These are phyloP conservation scores for Gossypium gossypioides DNA, from an alignment of 441 rosid species.

Conservation along the genomic window DNA sequence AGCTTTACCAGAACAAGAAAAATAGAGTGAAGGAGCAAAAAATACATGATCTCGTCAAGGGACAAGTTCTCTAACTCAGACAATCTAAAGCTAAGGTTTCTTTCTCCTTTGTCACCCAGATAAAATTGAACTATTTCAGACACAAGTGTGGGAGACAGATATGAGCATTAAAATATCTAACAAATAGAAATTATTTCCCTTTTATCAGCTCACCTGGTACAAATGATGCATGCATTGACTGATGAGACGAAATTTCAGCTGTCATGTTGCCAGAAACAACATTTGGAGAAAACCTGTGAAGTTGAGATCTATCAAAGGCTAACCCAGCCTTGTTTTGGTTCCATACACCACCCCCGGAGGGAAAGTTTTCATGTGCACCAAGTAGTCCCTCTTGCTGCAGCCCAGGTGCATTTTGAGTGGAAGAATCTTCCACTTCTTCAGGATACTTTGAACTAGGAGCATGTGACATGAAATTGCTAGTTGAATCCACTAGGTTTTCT, in stretches of 20 bases:
- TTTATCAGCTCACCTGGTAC: constrained; percentile 30
- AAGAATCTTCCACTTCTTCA: constrained; percentile 36
- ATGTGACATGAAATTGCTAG: constrained; percentile 17
- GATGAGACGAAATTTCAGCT: constrained; percentile 35
- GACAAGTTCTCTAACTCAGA: constrained; percentile 1
- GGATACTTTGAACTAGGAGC: constrained; percentile 22
- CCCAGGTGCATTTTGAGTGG: constrained; percentile 27
- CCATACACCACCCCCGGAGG: constrained; percentile 33
- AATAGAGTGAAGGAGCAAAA: neutral
- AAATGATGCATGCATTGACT: constrained; percentile 27
- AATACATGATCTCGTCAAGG: neutral
- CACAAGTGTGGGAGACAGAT: neutral
- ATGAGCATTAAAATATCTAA: neutral
- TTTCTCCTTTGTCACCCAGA: neutral
- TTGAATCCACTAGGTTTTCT: constrained; percentile 21
- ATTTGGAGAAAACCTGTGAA: constrained; percentile 45
- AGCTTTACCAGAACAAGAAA: neutral
- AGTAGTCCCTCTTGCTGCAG: constrained; percentile 32
- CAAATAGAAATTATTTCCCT: constrained; percentile 4
- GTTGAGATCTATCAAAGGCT: constrained; percentile 42
- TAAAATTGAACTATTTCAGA: neutral
- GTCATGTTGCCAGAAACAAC: constrained; percentile 26
- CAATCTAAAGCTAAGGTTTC: neutral
- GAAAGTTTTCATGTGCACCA: constrained; percentile 30
- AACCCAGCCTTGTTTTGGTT: constrained; percentile 39